phyloP scores from a whole-genome alignment of 2,329 filamentous ascomycete genomes.

The Moelleriella libera region DNA sequence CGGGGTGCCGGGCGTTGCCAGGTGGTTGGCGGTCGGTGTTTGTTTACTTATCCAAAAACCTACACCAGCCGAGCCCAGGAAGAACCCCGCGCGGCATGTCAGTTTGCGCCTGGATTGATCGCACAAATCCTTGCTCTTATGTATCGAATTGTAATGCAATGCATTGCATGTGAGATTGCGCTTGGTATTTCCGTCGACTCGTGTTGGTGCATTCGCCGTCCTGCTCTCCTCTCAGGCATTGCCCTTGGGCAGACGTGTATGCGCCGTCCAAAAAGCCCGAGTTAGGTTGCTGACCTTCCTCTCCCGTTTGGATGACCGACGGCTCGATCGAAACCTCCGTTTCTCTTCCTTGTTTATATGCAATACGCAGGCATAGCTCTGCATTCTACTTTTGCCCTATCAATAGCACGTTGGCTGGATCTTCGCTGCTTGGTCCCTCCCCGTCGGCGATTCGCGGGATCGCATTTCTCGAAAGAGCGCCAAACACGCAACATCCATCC shows the following conservation, averaged over 20 bases:
- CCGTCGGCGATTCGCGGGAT: no score
- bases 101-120: background rate
- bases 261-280: no score
- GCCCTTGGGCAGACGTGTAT: background rate
- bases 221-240: background rate
- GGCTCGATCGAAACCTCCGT: no score
- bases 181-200: background rate
- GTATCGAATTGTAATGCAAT: background rate
- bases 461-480: no score
- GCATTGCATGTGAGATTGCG: background rate
- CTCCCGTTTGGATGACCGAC: no score
- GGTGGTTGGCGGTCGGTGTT: constrained; percentile 8
- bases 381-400: no score
- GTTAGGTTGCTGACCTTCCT: no score
- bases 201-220: background rate
- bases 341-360: no score
- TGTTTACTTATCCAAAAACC: constrained; percentile 9
- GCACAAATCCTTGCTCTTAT: background rate
- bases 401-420: no score
- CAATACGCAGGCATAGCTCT: no score
- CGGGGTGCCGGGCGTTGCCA: constrained; percentile 7
- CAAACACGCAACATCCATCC: background rate
- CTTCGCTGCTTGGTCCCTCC: no score
- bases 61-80: background rate
- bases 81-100: constrained; percentile 9